phyloP scores from a whole-genome alignment of 2,329 filamentous ascomycete genomes.

The Hypoxylon sp. region DNA sequence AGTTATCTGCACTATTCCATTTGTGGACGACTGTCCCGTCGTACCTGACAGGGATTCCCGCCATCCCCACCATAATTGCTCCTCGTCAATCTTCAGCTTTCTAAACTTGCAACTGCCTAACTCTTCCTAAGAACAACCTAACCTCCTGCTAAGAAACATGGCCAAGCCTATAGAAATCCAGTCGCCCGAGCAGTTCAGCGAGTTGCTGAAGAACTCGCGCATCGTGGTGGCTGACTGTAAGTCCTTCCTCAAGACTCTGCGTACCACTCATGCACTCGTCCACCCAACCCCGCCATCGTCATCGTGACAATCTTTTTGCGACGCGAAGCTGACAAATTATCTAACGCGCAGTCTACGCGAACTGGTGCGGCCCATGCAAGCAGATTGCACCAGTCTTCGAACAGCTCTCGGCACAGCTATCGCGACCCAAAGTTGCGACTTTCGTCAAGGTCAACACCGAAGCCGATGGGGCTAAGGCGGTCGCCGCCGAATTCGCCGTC shows the following conservation, averaged over 20 bases:
- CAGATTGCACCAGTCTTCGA: slow-evolving; percentile 88
- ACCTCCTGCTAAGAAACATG: slow-evolving; percentile 50
- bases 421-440: slow-evolving; percentile 78
- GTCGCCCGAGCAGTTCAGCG: slow-evolving; percentile 74
- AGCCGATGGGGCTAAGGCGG: slow-evolving; percentile 71
- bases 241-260: slow-evolving; percentile 56
- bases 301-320: slow-evolving; percentile 34
- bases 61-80: slow-evolving; percentile 29
- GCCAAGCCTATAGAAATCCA: slow-evolving; percentile 65
- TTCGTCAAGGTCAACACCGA: slow-evolving; percentile 93
- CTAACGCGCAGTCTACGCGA: slow-evolving; percentile 79
- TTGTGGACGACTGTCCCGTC: slow-evolving; percentile 21
- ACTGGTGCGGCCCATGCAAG: slow-evolving; percentile 89
- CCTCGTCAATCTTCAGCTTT: slow-evolving; percentile 25
- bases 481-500: slow-evolving; percentile 81
- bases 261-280: slow-evolving; percentile 13
- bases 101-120: slow-evolving; percentile 20
- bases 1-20: slow-evolving; percentile 26
- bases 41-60: slow-evolving; percentile 42
- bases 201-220: slow-evolving; percentile 77
- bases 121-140: not conserved
- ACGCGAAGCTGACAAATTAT: slow-evolving; percentile 51
- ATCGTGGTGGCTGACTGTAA: slow-evolving; percentile 92
- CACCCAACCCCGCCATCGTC: slow-evolving; percentile 51
- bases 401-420: slow-evolving; percentile 78